Percentiles rank a stretch among this genome's conserved stretches.
Conservation (phyloP, 202 grass and related monocot species). For the Panicum hallii region DNA sequence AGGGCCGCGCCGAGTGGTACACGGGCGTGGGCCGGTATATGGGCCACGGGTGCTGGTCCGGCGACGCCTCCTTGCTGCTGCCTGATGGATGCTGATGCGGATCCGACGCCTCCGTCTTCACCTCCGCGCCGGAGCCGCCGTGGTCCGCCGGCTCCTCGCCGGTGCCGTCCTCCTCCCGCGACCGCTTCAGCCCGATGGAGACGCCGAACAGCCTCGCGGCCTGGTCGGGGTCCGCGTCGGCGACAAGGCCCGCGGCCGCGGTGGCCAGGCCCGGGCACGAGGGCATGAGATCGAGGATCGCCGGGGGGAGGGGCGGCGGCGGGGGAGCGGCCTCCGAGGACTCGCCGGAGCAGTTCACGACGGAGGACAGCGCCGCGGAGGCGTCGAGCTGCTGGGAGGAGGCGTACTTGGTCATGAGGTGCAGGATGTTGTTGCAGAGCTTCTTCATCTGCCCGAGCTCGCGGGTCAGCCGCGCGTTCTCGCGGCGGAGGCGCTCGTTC, state of each 20-base stretch:
- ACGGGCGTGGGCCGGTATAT: slow-evolving; percentile 68
- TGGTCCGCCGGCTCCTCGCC: not conserved
- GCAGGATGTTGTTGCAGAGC: slow-evolving; percentile 82
- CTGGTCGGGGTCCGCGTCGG: slow-evolving; percentile 37
- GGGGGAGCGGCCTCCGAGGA: slow-evolving; percentile 39
- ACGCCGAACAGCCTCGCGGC: slow-evolving; percentile 73
- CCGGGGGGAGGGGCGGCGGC: slow-evolving; percentile 31
- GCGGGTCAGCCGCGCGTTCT: slow-evolving; percentile 74
- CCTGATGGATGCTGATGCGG: not conserved
- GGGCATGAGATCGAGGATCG: slow-evolving; percentile 82
- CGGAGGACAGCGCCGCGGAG: slow-evolving; percentile 46
- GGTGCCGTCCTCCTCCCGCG: slow-evolving; percentile 41
- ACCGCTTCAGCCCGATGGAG: slow-evolving; percentile 66
- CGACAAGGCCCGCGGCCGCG: slow-evolving; percentile 38
- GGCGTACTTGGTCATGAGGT: slow-evolving; percentile 75
- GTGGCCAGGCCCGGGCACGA: slow-evolving; percentile 43
- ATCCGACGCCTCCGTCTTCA: slow-evolving; percentile 59
- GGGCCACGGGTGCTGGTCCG: slow-evolving; percentile 58
- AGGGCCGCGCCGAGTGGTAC: slow-evolving; percentile 48
- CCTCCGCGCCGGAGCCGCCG: slow-evolving; percentile 14
- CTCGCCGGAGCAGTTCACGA: slow-evolving; percentile 51
- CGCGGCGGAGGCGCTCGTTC: slow-evolving; percentile 74
- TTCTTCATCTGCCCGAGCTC: slow-evolving; percentile 92
- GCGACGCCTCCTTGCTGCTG: slow-evolving; percentile 27
- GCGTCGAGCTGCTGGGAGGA: slow-evolving; percentile 48